Evolutionary conservation across 352 stramenopile genomes (phyloP).

Genomic region (Pythium rishiriense): DNA sequence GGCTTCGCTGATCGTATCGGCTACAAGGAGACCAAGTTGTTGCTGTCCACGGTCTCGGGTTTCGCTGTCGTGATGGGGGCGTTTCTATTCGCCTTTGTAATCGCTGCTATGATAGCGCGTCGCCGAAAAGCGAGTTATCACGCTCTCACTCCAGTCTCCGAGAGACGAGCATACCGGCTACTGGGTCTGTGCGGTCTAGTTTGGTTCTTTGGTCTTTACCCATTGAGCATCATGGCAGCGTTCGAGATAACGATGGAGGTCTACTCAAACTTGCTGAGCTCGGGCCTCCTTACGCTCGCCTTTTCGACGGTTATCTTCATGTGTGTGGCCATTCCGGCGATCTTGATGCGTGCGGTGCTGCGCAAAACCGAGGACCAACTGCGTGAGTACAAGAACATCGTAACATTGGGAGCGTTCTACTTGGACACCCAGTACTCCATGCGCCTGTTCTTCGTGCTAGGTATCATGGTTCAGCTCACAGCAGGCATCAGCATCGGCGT

Average conservation of each 20-base stretch:
- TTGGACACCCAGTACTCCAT: slow-evolving; percentile 57
- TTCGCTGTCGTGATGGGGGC: slow-evolving; percentile 46
- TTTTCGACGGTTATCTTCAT: slow-evolving; percentile 46
- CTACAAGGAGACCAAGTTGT: slow-evolving; percentile 47
- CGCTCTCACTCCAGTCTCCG: slow-evolving; percentile 1
- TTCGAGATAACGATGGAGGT: slow-evolving; percentile 78
- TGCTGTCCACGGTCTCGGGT: slow-evolving; percentile 39
- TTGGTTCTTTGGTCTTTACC: slow-evolving; percentile 64
- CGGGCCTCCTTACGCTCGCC: slow-evolving; percentile 37
- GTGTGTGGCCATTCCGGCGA: slow-evolving; percentile 48
- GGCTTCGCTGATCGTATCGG: slow-evolving; percentile 61
- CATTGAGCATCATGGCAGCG: slow-evolving; percentile 57
- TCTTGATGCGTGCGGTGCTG: slow-evolving; percentile 54
- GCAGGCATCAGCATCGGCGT: slow-evolving; percentile 56
- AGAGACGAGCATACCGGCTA: slow-evolving; percentile 49
- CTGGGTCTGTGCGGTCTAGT: slow-evolving; percentile 63
- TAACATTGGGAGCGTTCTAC: slow-evolving; percentile 65
- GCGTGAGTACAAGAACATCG: slow-evolving; percentile 56
- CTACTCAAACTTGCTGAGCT: slow-evolving; percentile 28
- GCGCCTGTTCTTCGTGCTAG: slow-evolving; percentile 68
- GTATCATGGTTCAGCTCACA: slow-evolving; percentile 52
- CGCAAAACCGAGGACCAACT: slow-evolving; percentile 57
- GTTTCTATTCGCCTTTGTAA: slow-evolving; percentile 36
- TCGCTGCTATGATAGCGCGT: slow-evolving; percentile 41
- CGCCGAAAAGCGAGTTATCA: not conserved